Conservation (phyloP, 805 yeast genomes). For the Cyberlindnera lachancei region DNA sequence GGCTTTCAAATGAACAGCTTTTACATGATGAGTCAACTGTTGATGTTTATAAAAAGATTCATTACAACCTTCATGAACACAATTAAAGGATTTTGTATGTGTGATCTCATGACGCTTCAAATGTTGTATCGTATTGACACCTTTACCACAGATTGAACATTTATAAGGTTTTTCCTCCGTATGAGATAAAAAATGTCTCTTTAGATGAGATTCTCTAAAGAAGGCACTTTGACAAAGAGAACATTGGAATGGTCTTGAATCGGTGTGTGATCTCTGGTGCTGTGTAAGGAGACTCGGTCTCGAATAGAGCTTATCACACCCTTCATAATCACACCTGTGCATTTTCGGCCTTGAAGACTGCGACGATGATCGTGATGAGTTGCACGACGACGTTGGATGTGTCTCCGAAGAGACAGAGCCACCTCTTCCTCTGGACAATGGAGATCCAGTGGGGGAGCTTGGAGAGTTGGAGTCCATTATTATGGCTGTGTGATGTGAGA, state of each 20-base stretch:
- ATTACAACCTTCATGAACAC: constrained; percentile 54
- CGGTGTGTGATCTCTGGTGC: constrained; percentile 72
- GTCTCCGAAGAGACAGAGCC: neutral
- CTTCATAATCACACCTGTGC: constrained; percentile 54
- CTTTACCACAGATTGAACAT: constrained; percentile 74
- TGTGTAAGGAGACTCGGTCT: constrained; percentile 80
- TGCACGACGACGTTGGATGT: constrained; percentile 1
- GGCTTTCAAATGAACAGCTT: constrained; percentile 48
- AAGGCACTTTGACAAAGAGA: constrained; percentile 57
- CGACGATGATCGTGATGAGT: constrained; percentile 23
- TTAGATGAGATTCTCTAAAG: constrained; percentile 70
- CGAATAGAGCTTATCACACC: constrained; percentile 70
- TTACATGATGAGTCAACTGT: constrained; percentile 64
- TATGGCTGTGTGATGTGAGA: too few relatives aligned
- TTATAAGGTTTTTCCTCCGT: constrained; percentile 56
- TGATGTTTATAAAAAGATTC: constrained; percentile 71
- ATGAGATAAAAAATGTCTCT: constrained; percentile 68
- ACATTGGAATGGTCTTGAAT: constrained; percentile 72
- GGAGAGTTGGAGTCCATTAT: neutral
- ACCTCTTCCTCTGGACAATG: constrained; percentile 3
- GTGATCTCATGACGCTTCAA: constrained; percentile 75
- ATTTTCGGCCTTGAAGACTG: constrained; percentile 45
- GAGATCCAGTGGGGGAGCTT: too few relatives aligned
- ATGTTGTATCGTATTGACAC: constrained; percentile 76
- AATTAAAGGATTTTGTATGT: constrained; percentile 60